phyloP scores from a whole-genome alignment of 345 rosid species.

The Syzygium aromaticum region DNA sequence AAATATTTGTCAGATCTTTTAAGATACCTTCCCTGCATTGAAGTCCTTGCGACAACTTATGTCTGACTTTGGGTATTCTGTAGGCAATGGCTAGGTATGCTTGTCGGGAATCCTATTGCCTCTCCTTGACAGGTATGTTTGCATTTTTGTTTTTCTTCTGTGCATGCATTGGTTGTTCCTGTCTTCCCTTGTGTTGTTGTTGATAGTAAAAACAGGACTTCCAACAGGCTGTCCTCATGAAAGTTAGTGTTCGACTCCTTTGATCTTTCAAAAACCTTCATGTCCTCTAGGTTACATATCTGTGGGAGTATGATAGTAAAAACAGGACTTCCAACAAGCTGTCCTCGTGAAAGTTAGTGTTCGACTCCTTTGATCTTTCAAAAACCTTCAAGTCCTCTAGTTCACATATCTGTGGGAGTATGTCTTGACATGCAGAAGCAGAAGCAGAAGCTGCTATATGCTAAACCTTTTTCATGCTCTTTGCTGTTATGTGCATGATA shows the following conservation, averaged over 20 bases:
- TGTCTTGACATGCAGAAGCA: background rate
- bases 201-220: background rate
- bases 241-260: background rate
- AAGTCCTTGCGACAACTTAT: background rate
- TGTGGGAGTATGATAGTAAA: background rate
- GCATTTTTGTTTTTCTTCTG: background rate
- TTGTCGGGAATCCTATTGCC: slow-evolving; percentile 66
- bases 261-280: background rate
- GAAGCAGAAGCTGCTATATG: background rate
- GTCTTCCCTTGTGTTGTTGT: background rate
- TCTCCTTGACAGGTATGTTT: slow-evolving; percentile 67
- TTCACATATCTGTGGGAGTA: background rate
- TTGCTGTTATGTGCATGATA: background rate
- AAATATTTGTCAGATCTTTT: background rate
- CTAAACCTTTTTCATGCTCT: background rate
- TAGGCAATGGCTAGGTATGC: slow-evolving; percentile 94
- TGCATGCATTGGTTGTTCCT: background rate
- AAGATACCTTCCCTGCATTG: background rate
- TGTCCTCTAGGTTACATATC: background rate
- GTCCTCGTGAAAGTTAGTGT: background rate
- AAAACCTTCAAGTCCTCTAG: background rate
- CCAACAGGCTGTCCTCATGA: background rate
- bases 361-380: background rate
- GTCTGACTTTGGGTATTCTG: background rate
- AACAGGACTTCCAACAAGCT: background rate